phyloP scores from a whole-genome alignment of 2,329 filamentous ascomycete genomes.

The Fusarium protoensiforme region DNA sequence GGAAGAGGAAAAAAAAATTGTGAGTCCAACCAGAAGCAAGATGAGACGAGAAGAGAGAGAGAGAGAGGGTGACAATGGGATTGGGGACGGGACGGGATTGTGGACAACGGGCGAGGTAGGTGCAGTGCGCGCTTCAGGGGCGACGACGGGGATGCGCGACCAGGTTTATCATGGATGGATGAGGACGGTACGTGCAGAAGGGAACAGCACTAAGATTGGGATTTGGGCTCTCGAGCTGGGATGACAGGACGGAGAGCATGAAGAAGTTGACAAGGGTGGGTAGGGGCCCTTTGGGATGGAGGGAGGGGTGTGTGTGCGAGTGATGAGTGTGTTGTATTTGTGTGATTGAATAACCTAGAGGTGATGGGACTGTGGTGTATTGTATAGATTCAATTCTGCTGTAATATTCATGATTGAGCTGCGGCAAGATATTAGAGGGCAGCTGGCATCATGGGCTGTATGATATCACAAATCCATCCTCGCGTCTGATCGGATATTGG shows the following conservation, averaged over 20 bases:
- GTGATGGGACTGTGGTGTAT: slow-evolving; percentile 9
- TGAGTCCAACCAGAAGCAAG: slow-evolving; percentile 6
- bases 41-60: slow-evolving; percentile 30
- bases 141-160: slow-evolving; percentile 37
- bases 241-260: slow-evolving; percentile 30
- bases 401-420: not conserved
- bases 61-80: slow-evolving; percentile 36
- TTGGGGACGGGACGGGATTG: slow-evolving; percentile 19
- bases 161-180: slow-evolving; percentile 31
- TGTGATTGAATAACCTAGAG: slow-evolving; percentile 15
- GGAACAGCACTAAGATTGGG: slow-evolving; percentile 35
- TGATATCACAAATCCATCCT: not conserved
- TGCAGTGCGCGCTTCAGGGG: slow-evolving; percentile 30
- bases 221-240: slow-evolving; percentile 26
- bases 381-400: not conserved
- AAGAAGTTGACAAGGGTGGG: slow-evolving; percentile 26
- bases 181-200: slow-evolving; percentile 6
- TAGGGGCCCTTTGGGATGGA: slow-evolving; percentile 13
- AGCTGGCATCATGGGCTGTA: slow-evolving; percentile 2
- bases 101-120: slow-evolving; percentile 12
- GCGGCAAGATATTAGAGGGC: slow-evolving; percentile 3
- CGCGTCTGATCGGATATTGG: slow-evolving; percentile 3
- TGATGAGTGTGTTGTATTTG: not conserved
- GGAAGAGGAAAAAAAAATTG: slow-evolving; percentile 21
- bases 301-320: slow-evolving; percentile 4